Evolutionary conservation across 2,329 filamentous ascomycete genomes (phyloP).

Genomic region (Botrytis squamosa): DNA sequence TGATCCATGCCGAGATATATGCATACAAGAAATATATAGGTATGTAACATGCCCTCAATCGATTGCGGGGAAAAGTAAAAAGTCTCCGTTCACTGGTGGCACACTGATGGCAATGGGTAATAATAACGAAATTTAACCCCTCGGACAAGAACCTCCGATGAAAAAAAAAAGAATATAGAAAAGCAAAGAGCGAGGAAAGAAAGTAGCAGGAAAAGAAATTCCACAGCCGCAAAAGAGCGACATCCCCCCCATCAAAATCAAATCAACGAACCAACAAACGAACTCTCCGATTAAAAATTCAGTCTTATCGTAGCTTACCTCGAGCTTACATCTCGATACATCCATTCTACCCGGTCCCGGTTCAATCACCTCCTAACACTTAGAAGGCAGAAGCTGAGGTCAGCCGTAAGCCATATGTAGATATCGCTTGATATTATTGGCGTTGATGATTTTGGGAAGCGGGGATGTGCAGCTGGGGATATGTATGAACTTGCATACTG

Average conservation of each 20-base stretch:
- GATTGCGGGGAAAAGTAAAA: not conserved
- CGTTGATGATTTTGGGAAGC: not conserved
- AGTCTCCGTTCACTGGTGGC: not conserved
- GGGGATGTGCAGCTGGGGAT: not conserved
- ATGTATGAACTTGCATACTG: not conserved
- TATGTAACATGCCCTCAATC: not conserved
- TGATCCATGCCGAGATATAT: slow-evolving; percentile 2
- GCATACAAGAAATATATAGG: not conserved
- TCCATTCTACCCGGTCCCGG: not conserved
- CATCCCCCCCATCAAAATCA: not conserved
- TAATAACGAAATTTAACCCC: too few species aligned
- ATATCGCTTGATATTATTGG: not conserved
- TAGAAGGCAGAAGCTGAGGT: not conserved
- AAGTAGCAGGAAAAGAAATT: not conserved
- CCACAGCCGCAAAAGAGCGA: not conserved
- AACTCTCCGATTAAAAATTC: not conserved
- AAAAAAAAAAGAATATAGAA: not conserved
- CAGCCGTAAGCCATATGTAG: not conserved
- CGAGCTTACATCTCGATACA: not conserved
- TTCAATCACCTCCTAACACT: not conserved
- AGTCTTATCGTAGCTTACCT: not conserved
- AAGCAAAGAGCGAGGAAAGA: not conserved
- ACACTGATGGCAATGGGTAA: not conserved
- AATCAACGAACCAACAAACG: not conserved
- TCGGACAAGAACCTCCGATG: too few species aligned